These are phyloP conservation scores for Anthostomella pinea DNA, from an alignment of 2,329 filamentous ascomycete species.

Conservation along the genomic window DNA sequence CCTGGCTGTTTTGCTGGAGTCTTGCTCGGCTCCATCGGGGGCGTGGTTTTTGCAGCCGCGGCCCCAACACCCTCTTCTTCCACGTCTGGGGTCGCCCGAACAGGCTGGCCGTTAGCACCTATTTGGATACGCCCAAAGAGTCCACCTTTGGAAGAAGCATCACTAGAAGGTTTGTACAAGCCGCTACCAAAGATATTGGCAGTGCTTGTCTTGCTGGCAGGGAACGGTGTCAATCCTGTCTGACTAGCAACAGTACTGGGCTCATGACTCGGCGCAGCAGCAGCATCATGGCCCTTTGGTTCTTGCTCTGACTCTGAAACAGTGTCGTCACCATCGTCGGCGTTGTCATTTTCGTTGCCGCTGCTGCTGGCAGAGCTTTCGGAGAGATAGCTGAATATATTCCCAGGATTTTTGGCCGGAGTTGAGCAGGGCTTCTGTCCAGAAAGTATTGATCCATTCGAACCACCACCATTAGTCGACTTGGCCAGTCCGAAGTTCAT, in stretches of 20 bases:
- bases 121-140: conserved; percentile 32
- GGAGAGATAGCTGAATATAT: conserved; percentile 61
- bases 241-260: conserved; percentile 42
- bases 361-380: conserved; percentile 56
- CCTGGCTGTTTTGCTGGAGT: conserved; percentile 31
- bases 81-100: conserved; percentile 23
- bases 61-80: conserved; percentile 16
- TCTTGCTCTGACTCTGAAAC: conserved; percentile 44
- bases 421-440: conserved; percentile 23
- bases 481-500: conserved; percentile 41
- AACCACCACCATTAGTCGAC: conserved; percentile 20
- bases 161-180: conserved; percentile 17
- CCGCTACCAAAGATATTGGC: conserved; percentile 23
- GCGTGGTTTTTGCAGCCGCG: conserved; percentile 10
- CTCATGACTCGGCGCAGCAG: conserved; percentile 41
- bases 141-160: conserved; percentile 26
- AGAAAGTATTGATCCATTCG: conserved; percentile 24
- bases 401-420: conserved; percentile 33
- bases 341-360: conserved; percentile 43
- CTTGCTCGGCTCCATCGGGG: conserved; percentile 14
- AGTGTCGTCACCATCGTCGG: conserved; percentile 45
- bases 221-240: conserved; percentile 32
- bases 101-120: conserved; percentile 31
- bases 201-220: conserved; percentile 26
- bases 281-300: conserved; percentile 41